Evolutionary conservation across 164 flowering plant genomes (phyloP).

Genomic region (Vitis cinerea): DNA sequence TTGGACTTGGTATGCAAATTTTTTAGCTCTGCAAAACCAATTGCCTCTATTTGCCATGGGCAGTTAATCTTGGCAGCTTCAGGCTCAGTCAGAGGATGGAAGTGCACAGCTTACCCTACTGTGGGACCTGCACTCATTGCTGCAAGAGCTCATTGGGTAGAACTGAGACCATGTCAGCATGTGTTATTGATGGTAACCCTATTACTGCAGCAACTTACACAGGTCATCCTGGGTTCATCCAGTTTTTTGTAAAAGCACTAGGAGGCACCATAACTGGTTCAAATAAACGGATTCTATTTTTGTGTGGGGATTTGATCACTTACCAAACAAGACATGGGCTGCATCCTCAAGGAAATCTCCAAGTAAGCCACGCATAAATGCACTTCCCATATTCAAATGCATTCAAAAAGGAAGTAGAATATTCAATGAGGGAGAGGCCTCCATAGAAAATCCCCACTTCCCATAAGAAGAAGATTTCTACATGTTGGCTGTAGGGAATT

Average conservation of each 20-base stretch:
- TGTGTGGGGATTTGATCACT: constrained; percentile 64
- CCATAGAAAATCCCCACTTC: no score
- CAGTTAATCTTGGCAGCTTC: constrained; percentile 90
- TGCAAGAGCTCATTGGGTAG: constrained; percentile 88
- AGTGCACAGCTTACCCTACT: constrained; percentile 74
- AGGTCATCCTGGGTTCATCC: constrained; percentile 82
- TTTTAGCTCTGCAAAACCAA: constrained; percentile 61
- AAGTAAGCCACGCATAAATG: no score
- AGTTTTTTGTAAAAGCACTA: constrained; percentile 70
- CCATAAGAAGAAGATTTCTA: no score
- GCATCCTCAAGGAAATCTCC: no score
- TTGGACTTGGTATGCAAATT: constrained; percentile 52
- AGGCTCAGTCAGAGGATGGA: constrained; percentile 58
- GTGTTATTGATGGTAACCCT: constrained; percentile 74
- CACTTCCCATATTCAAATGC: no score
- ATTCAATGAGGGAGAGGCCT: no score
- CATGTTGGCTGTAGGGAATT: no score
- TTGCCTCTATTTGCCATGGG: constrained; percentile 92
- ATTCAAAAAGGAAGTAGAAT: no score
- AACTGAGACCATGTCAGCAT: constrained; percentile 49
- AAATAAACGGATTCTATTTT: constrained; percentile 65
- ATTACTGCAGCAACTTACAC: constrained; percentile 73
- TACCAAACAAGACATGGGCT: no score
- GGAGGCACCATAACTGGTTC: constrained; percentile 79
- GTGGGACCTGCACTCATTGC: constrained; percentile 64